phyloP scores from a whole-genome alignment of 352 stramenopile genomes.

The Discostella stelligera region DNA sequence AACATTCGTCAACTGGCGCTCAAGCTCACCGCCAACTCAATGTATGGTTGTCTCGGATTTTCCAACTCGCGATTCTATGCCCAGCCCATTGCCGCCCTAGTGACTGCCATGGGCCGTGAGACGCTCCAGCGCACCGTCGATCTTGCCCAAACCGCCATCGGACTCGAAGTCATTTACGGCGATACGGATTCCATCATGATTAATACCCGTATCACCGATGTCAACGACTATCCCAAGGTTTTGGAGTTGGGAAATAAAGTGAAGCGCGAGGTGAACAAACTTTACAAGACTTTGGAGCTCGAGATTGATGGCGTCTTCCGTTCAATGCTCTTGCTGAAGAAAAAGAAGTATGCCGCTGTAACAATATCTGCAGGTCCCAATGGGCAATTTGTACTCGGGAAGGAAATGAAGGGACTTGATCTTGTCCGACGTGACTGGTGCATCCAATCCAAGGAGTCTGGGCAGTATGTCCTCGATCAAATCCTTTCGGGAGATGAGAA shows the following conservation, averaged over 20 bases:
- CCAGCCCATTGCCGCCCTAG: conserved; percentile 97
- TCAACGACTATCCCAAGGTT: conserved; percentile 85
- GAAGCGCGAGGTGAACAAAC: conserved; percentile 98
- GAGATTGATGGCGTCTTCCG: conserved; percentile 99
- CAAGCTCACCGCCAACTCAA: conserved; percentile 99
- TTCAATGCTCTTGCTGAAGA: conserved; percentile 98
- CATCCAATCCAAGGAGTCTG: conserved; percentile 96
- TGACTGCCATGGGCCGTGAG: conserved; percentile 97
- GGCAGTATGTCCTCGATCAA: conserved; percentile 94
- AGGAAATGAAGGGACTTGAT: conserved; percentile 98
- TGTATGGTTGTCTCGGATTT: conserved; percentile 99
- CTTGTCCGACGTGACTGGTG: conserved; percentile 98
- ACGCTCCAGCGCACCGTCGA: conserved; percentile 97
- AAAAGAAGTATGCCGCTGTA: conserved; percentile 99
- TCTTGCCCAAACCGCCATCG: conserved; percentile 94
- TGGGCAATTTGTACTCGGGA: conserved; percentile 85
- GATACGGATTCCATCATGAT: conserved; percentile 99
- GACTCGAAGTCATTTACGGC: conserved; percentile 99
- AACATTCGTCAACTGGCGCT: conserved; percentile 99
- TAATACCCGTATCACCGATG: conserved; percentile 90
- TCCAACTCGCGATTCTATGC: conserved; percentile 97
- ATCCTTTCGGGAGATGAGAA: conserved; percentile 95
- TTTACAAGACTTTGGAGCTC: conserved; percentile 98
- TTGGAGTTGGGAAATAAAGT: conserved; percentile 92
- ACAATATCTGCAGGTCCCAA: conserved; percentile 87